Base-by-base conservation (phyloP, 805 yeast species). In the Brettanomyces bruxellensis region DNA sequence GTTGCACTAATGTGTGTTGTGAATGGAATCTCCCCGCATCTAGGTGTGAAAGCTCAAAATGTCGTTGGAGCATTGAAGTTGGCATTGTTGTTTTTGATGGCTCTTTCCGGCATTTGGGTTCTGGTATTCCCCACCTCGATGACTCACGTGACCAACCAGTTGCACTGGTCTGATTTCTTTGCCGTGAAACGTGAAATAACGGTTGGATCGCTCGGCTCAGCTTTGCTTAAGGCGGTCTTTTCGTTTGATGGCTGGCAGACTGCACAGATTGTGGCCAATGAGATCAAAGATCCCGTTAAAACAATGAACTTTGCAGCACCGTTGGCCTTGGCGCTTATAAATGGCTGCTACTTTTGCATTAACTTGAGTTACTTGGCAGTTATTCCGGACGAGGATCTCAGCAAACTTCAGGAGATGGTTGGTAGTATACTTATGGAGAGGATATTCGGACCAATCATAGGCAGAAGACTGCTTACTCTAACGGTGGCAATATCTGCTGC, bases 21-120 rank as follows among this genome's bases (percentile, higher is more conserved):
- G n/a, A 86, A 83, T 52, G 80, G 87, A 0, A 43, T 73, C 3
- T 79, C 87, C 25, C 75, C 81, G 1, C 73, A 66, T 47, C 71
- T 71, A 51, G 90, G 89, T 0, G 72, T 85, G 1, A 57, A 63
- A n/a, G 65, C 82, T 12, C 89, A 83, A 56, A 83, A 83, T 54
- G 49, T 76, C 8, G 60, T 83, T 3, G 91, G 93, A 0, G 71
- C 70, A 6, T 55, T 84, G 57, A 85, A 85, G 58, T 57, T 85
- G 41, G 56, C 66, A 3, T 61, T 85, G 28, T 69, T 83, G 38
- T 70, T 62, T 0, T 58, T 81, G 1, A 76, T 85, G 71, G 69
- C 79, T 2, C 43, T 71, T 4, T 75, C 84, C 0, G 87, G 90
- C 0, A 14, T 81, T 2, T 82, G 78, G 53, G 81, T 76, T 4